These are phyloP conservation scores for Xanthoconium purpureum DNA, from an alignment of 768 basidiomycete genomes.

Conservation along the genomic window DNA sequence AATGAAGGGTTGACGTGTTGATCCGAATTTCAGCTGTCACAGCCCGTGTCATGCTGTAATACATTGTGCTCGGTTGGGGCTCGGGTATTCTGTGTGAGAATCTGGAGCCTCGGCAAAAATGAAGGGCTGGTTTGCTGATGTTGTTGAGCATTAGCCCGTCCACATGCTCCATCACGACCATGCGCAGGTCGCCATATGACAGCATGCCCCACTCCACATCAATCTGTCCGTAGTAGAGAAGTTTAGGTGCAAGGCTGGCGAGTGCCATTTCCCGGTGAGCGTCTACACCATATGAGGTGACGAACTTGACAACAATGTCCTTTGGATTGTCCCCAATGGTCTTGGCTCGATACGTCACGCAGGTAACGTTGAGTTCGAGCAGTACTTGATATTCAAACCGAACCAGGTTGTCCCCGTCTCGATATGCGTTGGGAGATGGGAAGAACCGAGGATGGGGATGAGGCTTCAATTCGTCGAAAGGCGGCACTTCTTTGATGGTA, in stretches of 20 bases:
- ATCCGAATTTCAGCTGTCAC: no score
- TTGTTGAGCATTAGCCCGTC: background rate
- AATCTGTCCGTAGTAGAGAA: constrained; percentile 31
- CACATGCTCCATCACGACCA: background rate
- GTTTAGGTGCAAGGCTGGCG: constrained; percentile 24
- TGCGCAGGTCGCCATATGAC: constrained; percentile 13
- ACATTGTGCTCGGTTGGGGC: no score
- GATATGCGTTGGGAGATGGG: constrained; percentile 15
- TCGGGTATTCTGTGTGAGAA: no score
- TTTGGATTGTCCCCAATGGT: background rate
- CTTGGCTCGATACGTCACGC: constrained; percentile 26
- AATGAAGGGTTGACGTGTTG: no score
- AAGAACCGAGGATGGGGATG: constrained; percentile 15
- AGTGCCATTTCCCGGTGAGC: constrained; percentile 34
- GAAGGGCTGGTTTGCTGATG: no score
- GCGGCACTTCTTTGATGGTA: background rate
- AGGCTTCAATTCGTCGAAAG: background rate
- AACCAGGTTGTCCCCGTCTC: background rate
- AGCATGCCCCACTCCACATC: constrained; percentile 2
- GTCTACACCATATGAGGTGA: constrained; percentile 30
- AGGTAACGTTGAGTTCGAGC: constrained; percentile 16
- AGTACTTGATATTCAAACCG: constrained; percentile 21
- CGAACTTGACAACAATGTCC: constrained; percentile 39
- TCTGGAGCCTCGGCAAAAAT: no score
- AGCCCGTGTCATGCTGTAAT: no score